Evolutionary conservation across 2,329 filamentous ascomycete species (phyloP), one percentile per base, ranked within the genome.

Genomic region (Acrodontium crateriforme): DNA sequence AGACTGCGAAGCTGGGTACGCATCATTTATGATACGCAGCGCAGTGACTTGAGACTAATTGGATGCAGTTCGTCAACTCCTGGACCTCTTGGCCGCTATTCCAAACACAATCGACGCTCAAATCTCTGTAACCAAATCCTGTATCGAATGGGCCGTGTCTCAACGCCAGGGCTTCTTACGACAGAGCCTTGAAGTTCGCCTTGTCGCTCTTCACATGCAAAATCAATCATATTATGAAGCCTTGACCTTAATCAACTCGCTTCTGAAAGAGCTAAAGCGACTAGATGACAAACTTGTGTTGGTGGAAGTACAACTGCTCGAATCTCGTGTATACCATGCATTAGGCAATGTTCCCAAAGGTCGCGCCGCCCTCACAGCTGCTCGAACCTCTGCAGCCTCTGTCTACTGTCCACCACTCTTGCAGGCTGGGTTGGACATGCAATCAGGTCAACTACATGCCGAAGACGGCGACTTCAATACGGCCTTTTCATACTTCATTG

Each of bases 391-490:
- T 45, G 89, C 91, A 30, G 89, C 91, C 27, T 93, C 84, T 16
- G 89, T 98, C 38, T 98, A 98, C 65, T 94, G 85, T 14, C 89
- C 89, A 28, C 89, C 91, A 3, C 67, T 92, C 41, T 70, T 98
- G 33, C 91, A 98, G 62, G 89, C 89, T 24, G 84, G 89, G 46
- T 71, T 98, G 42, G 89, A 98, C 53, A 95, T 98, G 89, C 89
- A 98, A 65, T 93, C 83, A 40, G 91, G 89, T 42, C 95, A 95
- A 78, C 73, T 98, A 34, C 91, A 98, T 56, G 89, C 89, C 14
- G 91, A 98, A 60, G 89, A 98, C 55, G 81, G 84, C 62, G 91
- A 98, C 63, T 98, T 98, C 70, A 94, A 91, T 64, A 98, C 89
- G 15, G 83, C 89, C 27, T 98, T 80, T 59, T 94, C 85, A 27